Evolutionary conservation across 2,329 filamentous ascomycete genomes (phyloP).

Genomic region (Neoscytalidium dimidiatum): DNA sequence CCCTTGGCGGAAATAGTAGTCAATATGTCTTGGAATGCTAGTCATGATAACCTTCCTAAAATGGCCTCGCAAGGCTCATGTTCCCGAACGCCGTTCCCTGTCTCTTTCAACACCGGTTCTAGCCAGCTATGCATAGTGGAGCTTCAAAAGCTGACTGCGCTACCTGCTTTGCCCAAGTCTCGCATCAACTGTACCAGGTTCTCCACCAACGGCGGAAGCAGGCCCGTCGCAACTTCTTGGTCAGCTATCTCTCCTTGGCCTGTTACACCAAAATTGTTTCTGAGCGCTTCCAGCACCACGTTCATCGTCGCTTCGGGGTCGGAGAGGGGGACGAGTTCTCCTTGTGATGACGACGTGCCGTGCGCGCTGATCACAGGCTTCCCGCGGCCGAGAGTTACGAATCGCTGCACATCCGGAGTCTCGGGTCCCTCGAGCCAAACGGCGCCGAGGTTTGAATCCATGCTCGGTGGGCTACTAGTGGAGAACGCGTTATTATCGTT

Average conservation of each 20-base stretch:
- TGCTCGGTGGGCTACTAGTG: not conserved
- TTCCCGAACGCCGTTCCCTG: not conserved
- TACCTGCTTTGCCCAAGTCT: slow-evolving; percentile 57
- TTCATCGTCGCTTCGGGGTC: slow-evolving; percentile 63
- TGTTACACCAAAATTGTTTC: slow-evolving; percentile 45
- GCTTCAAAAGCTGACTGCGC: not conserved
- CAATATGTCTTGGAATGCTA: not conserved
- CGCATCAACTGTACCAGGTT: slow-evolving; percentile 66
- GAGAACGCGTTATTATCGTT: not conserved
- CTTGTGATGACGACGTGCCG: slow-evolving; percentile 21
- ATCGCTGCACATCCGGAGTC: slow-evolving; percentile 56
- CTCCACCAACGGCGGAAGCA: slow-evolving; percentile 63
- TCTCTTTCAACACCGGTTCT: not conserved
- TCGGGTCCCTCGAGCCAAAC: slow-evolving; percentile 60
- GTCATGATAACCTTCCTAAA: not conserved
- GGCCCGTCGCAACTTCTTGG: slow-evolving; percentile 37
- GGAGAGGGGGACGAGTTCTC: slow-evolving; percentile 44
- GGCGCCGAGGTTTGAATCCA: slow-evolving; percentile 1
- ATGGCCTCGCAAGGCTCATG: not conserved
- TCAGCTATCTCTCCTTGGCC: slow-evolving; percentile 28
- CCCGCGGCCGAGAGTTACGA: slow-evolving; percentile 59
- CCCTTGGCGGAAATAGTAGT: not conserved
- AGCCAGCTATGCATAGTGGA: not conserved
- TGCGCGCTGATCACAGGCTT: slow-evolving; percentile 52
- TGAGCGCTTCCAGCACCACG: slow-evolving; percentile 59